Base-by-base conservation (phyloP, 106 monocot genomes). In the Vanilla planifolia region DNA sequence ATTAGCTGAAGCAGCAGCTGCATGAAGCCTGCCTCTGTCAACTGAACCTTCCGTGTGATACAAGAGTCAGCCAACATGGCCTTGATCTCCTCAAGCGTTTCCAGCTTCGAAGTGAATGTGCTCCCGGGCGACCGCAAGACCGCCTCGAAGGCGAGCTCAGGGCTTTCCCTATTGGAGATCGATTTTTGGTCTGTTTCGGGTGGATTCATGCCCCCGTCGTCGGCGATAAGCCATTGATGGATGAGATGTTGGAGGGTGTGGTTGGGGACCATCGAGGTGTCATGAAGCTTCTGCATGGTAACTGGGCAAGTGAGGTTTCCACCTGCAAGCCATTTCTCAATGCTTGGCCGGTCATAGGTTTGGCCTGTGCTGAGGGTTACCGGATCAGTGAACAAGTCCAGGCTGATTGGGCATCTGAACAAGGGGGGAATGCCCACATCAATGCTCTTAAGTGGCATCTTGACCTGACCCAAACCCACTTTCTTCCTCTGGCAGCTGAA, bases 261-360 rank as follows among this genome's bases (percentile, higher is more conserved):
- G 48, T 64, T 64, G 16, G 64, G 64, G 48, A 64, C 64, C 2
- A 64, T 4, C 0, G 64, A 35, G 23, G 64, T 34, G 20, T 46
- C 48, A 15, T 47, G 15, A 8, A 64, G 64, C 35, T 47, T 5
- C 48, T 64, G 64, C 64, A 64, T 64, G 33, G 64, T 64, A 33
- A 64, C 48, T 17, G 64, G 64, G 48, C 64, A 64, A 14, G 48
- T 64, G n/a, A 64, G 30, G 64, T 64, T 64, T 21, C 64, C 64
- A 1, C 47, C 48, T 20, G 64, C 30, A 19, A 64, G 22, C 64
- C 64, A 64, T 34, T 47, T 64, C 48, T 64, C 64, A 20, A 64
- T 64, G 33, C 22, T 34, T 3, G 30, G 45, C 0, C 64, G 27
- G 20, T 64, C 64, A 33, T 64, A 64, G 6, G 64, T 64, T 19